A percentile compares a stretch with the other conserved stretches of the same genome.
Evolutionary conservation across 116 monocot genomes (phyloP).

Genomic region (Papilionanthe hybrid): DNA sequence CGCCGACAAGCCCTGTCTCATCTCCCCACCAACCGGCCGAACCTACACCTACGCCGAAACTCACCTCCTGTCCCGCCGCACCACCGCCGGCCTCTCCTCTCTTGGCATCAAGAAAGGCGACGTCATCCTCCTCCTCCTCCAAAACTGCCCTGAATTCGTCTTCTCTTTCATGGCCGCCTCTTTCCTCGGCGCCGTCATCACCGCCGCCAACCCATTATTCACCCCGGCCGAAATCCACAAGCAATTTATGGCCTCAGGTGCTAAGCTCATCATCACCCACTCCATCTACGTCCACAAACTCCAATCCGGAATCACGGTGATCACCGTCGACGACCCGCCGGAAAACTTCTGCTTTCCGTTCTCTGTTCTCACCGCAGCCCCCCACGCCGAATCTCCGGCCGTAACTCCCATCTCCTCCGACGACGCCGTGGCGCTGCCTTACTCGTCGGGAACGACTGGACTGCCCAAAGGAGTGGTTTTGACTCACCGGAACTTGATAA

Average conservation of each 20-base stretch:
- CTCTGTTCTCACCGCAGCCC: constrained; percentile 5
- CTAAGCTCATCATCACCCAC: constrained; percentile 26
- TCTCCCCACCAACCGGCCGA: constrained; percentile 13
- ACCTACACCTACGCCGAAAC: constrained; percentile 19
- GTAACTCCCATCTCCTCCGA: constrained; percentile 17
- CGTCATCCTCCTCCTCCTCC: constrained; percentile 36
- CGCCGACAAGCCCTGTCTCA: constrained; percentile 28
- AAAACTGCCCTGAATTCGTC: constrained; percentile 26
- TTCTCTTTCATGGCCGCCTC: constrained; percentile 26
- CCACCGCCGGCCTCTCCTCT: constrained; percentile 20
- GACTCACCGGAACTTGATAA: constrained; percentile 26
- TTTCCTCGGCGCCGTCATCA: constrained; percentile 32
- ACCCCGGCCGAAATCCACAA: constrained; percentile 32
- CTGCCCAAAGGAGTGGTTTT: constrained; percentile 38
- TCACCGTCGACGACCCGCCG: constrained; percentile 38
- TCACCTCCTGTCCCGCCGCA: constrained; percentile 12
- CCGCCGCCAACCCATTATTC: constrained; percentile 35
- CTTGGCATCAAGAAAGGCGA: constrained; percentile 24
- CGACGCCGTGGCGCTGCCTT: constrained; percentile 39
- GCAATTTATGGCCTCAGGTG: constrained; percentile 16
- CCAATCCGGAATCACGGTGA: constrained; percentile 19
- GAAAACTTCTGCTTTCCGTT: constrained; percentile 36
- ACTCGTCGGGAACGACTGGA: constrained; percentile 50
- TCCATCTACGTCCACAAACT: constrained; percentile 53
- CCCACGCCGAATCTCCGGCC: constrained; percentile 8